phyloP scores from a whole-genome alignment of 345 rosid species.

The Lepidium aucheri region DNA sequence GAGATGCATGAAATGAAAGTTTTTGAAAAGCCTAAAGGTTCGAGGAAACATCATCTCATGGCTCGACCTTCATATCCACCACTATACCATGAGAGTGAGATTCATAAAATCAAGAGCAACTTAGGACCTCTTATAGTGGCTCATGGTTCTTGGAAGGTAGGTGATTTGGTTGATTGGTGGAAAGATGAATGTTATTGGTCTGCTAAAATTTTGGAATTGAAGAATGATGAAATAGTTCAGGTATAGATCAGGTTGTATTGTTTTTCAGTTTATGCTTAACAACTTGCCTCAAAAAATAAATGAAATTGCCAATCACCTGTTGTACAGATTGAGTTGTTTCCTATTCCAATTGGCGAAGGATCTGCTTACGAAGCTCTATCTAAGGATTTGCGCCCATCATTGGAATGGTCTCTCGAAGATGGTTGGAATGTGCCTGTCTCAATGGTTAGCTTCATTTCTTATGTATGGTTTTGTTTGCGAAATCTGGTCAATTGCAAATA shows the following conservation, averaged over 20 bases:
- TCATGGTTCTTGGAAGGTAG: conserved; percentile 10
- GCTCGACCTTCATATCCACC: conserved; percentile 18
- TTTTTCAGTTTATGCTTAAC: neutral
- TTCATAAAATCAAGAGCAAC: neutral
- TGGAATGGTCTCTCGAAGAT: conserved; percentile 16
- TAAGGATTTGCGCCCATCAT: conserved; percentile 13
- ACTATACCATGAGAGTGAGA: neutral
- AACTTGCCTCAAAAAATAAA: neutral
- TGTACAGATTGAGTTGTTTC: conserved; percentile 17
- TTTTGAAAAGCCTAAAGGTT: neutral
- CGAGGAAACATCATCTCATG: neutral
- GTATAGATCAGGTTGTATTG: neutral
- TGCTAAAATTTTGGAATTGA: neutral
- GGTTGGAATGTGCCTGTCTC: conserved; percentile 19
- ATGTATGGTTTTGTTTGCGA: neutral
- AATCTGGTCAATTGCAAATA: no score
- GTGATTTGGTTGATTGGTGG: conserved; percentile 22
- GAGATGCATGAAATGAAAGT: neutral
- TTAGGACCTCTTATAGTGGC: neutral
- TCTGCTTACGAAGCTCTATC: neutral
- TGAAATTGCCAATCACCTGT: neutral
- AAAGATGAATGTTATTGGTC: conserved; percentile 1
- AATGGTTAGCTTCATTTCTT: conserved; percentile 2
- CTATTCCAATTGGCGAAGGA: conserved; percentile 19
- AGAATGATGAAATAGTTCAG: neutral